Conservation (phyloP, 441 rosid species). For the Theobroma grandiflorum region DNA sequence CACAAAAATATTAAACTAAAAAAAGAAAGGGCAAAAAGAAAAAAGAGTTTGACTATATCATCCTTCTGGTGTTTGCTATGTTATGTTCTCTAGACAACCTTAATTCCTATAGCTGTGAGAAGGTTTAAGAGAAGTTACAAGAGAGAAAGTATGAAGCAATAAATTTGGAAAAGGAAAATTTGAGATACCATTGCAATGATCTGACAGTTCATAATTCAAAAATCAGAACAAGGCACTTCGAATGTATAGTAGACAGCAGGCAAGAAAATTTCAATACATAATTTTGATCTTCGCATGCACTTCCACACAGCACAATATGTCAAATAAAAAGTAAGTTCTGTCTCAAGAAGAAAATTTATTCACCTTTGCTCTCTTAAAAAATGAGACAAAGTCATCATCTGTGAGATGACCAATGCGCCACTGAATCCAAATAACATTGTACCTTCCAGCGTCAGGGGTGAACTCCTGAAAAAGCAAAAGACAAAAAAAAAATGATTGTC, state of each 20-base stretch:
- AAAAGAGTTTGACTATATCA: not conserved
- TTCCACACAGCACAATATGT: not conserved
- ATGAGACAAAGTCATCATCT: slow-evolving; percentile 89
- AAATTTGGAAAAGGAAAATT: slow-evolving; percentile 3
- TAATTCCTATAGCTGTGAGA: not conserved
- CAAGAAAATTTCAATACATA: not conserved
- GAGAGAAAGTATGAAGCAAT: not conserved
- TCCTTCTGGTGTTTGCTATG: not conserved
- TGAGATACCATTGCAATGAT: not conserved
- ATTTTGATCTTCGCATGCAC: not conserved
- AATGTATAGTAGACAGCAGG: not conserved
- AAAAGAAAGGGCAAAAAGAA: not conserved
- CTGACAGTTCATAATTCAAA: not conserved
- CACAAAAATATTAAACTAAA: not conserved
- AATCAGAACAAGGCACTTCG: not conserved
- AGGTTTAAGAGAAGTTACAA: not conserved
- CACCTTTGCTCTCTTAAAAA: slow-evolving; percentile 91
- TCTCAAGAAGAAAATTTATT: slow-evolving; percentile 16
- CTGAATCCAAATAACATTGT: slow-evolving; percentile 96
- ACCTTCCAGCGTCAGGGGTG: slow-evolving; percentile 72
- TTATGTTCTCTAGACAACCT: not conserved
- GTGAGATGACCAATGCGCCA: slow-evolving; percentile 99
- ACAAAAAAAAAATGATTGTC: slow-evolving; percentile 14
- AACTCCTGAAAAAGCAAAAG: slow-evolving; percentile 61
- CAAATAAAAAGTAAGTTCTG: not conserved